Evolutionary conservation across 129 eudicot species (phyloP).

Genomic region (Oenanthe sinensis): DNA sequence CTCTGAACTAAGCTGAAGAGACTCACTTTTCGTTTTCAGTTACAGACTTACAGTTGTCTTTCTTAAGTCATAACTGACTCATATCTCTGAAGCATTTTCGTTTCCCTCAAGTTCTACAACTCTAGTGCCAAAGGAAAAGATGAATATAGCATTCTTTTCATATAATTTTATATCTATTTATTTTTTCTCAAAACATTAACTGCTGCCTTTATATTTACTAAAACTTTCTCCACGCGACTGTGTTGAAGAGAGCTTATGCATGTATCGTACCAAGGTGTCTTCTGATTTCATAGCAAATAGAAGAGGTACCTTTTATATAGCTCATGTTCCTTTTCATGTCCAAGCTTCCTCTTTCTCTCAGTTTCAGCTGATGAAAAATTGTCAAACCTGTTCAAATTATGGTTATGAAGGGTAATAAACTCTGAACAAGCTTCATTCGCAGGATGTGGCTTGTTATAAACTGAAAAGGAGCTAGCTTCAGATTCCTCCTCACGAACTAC

Average conservation of each 20-base stretch:
- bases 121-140: neutral
- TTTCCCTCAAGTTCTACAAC: neutral
- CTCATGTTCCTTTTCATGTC: constrained; percentile 32
- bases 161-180: neutral
- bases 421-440: constrained; percentile 60
- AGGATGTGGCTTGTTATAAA: constrained; percentile 47
- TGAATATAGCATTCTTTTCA: neutral
- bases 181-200: neutral
- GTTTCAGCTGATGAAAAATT: constrained; percentile 29
- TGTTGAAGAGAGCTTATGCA: neutral
- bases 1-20: neutral
- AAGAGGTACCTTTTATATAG: constrained; percentile 45
- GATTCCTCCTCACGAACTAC: constrained; percentile 85
- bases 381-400: constrained; percentile 29
- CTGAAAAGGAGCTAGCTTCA: constrained; percentile 94
- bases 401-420: constrained; percentile 33
- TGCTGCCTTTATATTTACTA: neutral
- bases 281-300: neutral
- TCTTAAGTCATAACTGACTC: neutral
- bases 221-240: neutral
- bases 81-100: neutral
- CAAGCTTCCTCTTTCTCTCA: constrained; percentile 44
- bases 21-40: neutral
- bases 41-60: neutral
- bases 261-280: neutral